Evolutionary conservation across 1,139 yeast species (phyloP), one percentile per base, ranked within the genome.

Genomic region (Diutina mesorugosa): DNA sequence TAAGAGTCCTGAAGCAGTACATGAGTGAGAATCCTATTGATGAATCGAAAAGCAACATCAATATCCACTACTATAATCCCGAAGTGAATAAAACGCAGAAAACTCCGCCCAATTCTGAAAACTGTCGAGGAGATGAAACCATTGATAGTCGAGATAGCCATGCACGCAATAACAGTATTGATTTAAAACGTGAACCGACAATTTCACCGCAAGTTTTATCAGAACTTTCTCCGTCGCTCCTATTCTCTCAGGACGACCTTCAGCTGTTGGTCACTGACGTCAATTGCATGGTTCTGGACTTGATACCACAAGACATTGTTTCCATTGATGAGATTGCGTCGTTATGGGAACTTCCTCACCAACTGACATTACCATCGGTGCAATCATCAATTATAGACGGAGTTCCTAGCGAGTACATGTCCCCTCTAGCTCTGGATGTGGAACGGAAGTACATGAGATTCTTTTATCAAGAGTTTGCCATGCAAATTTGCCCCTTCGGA

Each of bases 381-480:
- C 51, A 28, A 30, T 26, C 38, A 14, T 12, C 38, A 16, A 6
- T 12, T 10, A 46, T 47, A 14, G 8, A 29, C 16, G 51, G 38
- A 10, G 38, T 47, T 3, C 51, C 51, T 16, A n/a, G 21, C 35
- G 51, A 47, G 21, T 47, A 47, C n/a, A 29, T 47, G 51, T 29
- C 35, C 14, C 51, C 35, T 14, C n/a, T 47, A 16, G 51, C 35
- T 12, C 51, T 47, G 51, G 51, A 47, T 12, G 14, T 14, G 16
- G 79, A 75, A 58, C 69, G 74, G 59, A 64, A 71, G 54, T 86
- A 84, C 62, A 65, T 86, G 48, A 75, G 76, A 55, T 76, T 74
- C 35, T 87, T 85, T 63, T 84, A 80, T 62, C 65, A 78, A 61
- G 85, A 83, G 53, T 85, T 84, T 63, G 73, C 85, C 47, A 74